Conservation (phyloP, 75 land plant species). For the Picea glauca region DNA sequence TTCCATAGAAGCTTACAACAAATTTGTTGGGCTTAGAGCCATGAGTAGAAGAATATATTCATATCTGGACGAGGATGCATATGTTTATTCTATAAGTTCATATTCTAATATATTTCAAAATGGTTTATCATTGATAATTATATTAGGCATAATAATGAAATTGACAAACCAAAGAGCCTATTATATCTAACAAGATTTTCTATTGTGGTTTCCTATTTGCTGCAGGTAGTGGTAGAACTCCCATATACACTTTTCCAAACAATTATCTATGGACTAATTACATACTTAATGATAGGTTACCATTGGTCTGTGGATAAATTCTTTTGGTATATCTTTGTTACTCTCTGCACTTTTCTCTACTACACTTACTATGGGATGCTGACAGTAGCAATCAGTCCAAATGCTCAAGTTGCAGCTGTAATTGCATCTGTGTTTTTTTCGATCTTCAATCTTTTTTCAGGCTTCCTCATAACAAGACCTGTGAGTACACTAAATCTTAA, state of each 20-base stretch:
- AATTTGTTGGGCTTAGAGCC: neutral
- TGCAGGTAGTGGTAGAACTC: constrained; percentile 62
- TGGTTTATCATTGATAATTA: too few relatives aligned
- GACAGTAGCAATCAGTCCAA: constrained; percentile 52
- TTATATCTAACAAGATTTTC: neutral
- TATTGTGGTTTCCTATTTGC: neutral
- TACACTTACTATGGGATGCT: constrained; percentile 93
- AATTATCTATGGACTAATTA: constrained; percentile 40
- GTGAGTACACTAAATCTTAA: constrained; percentile 30
- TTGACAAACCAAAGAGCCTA: neutral
- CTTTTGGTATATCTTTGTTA: constrained; percentile 68
- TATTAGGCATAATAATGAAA: neutral
- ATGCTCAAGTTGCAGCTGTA: constrained; percentile 49
- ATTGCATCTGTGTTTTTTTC: constrained; percentile 43
- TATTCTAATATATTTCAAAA: neutral
- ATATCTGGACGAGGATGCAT: neutral
- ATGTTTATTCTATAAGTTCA: neutral
- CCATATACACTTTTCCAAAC: constrained; percentile 72
- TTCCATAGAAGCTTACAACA: too few relatives aligned
- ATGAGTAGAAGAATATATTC: neutral
- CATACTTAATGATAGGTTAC: constrained; percentile 78
- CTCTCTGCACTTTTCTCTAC: constrained; percentile 68
- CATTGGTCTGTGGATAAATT: constrained; percentile 78
- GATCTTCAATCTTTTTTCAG: constrained; percentile 85
- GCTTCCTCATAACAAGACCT: constrained; percentile 79